phyloP scores from a whole-genome alignment of 108 stramenopile genomes.

The Epithemia pelagica region DNA sequence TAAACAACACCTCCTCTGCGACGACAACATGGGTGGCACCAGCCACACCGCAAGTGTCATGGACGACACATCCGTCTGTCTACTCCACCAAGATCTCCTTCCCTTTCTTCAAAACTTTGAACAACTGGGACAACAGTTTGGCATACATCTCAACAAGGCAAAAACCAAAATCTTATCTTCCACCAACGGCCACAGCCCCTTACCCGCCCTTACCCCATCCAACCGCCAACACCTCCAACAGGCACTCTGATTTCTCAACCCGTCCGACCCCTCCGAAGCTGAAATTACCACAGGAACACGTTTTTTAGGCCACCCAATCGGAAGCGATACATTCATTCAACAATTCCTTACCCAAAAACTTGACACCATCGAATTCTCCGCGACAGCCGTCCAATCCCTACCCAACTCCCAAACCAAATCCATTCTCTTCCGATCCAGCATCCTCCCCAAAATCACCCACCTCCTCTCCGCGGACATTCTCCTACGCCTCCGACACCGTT shows the following conservation, averaged over 20 bases:
- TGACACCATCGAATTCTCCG: not conserved
- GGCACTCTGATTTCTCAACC: not conserved
- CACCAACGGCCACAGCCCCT: not conserved
- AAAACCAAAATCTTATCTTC: not conserved
- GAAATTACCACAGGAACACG: not conserved
- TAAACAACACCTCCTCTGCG: too few species aligned
- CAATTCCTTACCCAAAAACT: not conserved
- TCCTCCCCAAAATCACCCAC: not conserved
- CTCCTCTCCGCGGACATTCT: not conserved
- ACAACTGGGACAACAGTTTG: not conserved
- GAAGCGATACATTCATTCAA: not conserved
- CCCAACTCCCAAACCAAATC: not conserved
- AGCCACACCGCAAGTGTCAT: not conserved
- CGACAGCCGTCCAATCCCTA: not conserved
- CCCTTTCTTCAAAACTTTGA: not conserved
- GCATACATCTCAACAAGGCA: not conserved
- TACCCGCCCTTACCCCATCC: too few species aligned
- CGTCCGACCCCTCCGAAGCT: not conserved
- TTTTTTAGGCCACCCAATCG: not conserved
- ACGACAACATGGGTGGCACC: too few species aligned
- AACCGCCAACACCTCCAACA: not conserved
- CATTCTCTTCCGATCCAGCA: not conserved
- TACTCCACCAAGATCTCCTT: not conserved
- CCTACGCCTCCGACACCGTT: not conserved
- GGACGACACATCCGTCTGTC: not conserved